These are phyloP conservation scores for Diaporthe eres DNA, from an alignment of 2,329 filamentous ascomycete genomes.

Conservation along the genomic window DNA sequence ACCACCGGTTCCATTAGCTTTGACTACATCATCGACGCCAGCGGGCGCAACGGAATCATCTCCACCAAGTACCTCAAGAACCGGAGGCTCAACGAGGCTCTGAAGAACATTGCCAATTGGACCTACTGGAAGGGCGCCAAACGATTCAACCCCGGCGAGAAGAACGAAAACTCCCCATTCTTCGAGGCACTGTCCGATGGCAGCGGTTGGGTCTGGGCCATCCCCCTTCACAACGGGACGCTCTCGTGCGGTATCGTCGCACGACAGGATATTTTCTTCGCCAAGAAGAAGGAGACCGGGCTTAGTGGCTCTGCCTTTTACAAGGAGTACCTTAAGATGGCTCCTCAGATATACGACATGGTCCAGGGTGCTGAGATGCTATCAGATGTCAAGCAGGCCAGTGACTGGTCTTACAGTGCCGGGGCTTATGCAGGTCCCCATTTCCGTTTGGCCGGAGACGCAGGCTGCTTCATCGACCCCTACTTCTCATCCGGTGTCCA, in stretches of 20 bases:
- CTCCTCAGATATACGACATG: not conserved
- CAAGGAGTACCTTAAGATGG: constrained; percentile 21
- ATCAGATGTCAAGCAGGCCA: constrained; percentile 54
- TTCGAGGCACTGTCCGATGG: constrained; percentile 61
- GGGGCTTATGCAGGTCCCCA: constrained; percentile 55
- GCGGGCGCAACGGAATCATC: constrained; percentile 60
- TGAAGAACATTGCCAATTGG: constrained; percentile 66
- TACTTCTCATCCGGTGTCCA: constrained; percentile 64
- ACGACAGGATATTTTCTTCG: constrained; percentile 54
- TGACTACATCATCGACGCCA: constrained; percentile 64
- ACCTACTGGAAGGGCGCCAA: constrained; percentile 58
- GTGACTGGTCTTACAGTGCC: constrained; percentile 64
- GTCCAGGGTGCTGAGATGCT: constrained; percentile 30
- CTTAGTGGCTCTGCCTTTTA: not conserved
- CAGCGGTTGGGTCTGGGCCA: constrained; percentile 65
- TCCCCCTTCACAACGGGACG: constrained; percentile 63
- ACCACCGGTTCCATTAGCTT: constrained; percentile 57
- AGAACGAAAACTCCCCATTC: constrained; percentile 54
- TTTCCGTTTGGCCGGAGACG: constrained; percentile 60
- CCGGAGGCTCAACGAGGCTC: constrained; percentile 59
- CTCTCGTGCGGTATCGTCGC: constrained; percentile 59
- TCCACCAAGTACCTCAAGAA: constrained; percentile 65
- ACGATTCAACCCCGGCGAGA: constrained; percentile 42
- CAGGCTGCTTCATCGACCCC: constrained; percentile 64
- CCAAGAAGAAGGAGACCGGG: constrained; percentile 50